Percentiles rank a stretch among this genome's conserved stretches.
phyloP scores from a whole-genome alignment of 2,329 filamentous ascomycete species.

The Aureobasidium musti region DNA sequence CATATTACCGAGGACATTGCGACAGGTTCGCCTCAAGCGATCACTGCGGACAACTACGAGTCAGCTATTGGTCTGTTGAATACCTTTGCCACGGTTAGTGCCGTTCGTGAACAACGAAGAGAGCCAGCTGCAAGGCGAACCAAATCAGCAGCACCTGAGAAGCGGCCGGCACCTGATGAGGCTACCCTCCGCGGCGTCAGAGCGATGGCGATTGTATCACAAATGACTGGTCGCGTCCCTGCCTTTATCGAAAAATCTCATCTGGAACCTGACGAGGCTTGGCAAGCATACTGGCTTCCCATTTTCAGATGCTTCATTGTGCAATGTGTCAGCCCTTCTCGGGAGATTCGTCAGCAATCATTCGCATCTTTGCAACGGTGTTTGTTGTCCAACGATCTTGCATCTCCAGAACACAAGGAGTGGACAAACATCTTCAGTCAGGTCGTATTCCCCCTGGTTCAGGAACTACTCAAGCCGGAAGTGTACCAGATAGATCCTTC shows the following conservation, averaged over 20 bases:
- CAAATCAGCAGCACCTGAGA: slow-evolving; percentile 56
- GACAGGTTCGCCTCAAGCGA: slow-evolving; percentile 69
- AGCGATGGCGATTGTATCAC: slow-evolving; percentile 78
- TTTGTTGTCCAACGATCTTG: slow-evolving; percentile 80
- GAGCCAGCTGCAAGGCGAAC: slow-evolving; percentile 33
- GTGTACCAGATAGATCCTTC: slow-evolving; percentile 86
- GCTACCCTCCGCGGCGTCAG: slow-evolving; percentile 77
- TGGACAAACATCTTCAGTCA: slow-evolving; percentile 96
- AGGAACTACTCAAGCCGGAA: slow-evolving; percentile 86
- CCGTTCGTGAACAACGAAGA: slow-evolving; percentile 67
- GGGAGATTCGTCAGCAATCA: slow-evolving; percentile 86
- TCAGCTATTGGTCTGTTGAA: slow-evolving; percentile 80
- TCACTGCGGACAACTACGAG: slow-evolving; percentile 95
- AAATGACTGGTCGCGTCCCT: slow-evolving; percentile 78
- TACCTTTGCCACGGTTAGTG: slow-evolving; percentile 82
- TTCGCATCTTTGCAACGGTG: slow-evolving; percentile 83
- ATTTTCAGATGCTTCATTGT: slow-evolving; percentile 85
- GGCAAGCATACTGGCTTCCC: slow-evolving; percentile 97
- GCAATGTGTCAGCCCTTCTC: slow-evolving; percentile 92
- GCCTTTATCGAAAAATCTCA: slow-evolving; percentile 90
- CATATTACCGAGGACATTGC: slow-evolving; percentile 80
- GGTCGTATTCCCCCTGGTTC: slow-evolving; percentile 88
- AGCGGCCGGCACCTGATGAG: slow-evolving; percentile 49
- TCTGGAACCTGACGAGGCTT: slow-evolving; percentile 72
- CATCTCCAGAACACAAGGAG: slow-evolving; percentile 73